Conservation (phyloP, 1,284 basidiomycete species). For the Irpex sp. region DNA sequence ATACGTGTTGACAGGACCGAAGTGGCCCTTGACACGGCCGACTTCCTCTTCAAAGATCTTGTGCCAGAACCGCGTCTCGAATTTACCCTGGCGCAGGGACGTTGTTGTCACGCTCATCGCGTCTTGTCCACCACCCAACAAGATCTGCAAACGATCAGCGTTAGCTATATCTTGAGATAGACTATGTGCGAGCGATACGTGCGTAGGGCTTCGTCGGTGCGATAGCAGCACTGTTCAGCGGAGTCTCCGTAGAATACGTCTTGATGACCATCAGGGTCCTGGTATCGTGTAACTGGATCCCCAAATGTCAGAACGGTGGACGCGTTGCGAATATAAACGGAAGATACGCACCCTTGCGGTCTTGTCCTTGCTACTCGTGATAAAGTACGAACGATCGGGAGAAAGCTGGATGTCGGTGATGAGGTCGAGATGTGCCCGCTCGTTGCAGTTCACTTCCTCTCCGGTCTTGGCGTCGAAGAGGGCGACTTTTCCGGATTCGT, state of each 20-base stretch:
- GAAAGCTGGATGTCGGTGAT: slow-evolving; percentile 95
- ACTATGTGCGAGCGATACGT: slow-evolving; percentile 19
- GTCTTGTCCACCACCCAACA: slow-evolving; percentile 96
- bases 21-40: slow-evolving; percentile 94
- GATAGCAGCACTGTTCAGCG: slow-evolving; percentile 91
- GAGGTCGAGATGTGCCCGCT: slow-evolving; percentile 79
- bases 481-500: slow-evolving; percentile 94
- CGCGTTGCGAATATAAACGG: background rate
- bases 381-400: slow-evolving; percentile 90
- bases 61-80: slow-evolving; percentile 99
- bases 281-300: slow-evolving; percentile 79
- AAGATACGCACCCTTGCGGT: slow-evolving; percentile 74
- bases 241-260: slow-evolving; percentile 91
- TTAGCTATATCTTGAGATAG: background rate
- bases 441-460: slow-evolving; percentile 78
- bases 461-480: slow-evolving; percentile 88
- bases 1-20: slow-evolving; percentile 96
- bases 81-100: slow-evolving; percentile 90
- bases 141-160: slow-evolving; percentile 44
- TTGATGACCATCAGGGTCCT: slow-evolving; percentile 90
- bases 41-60: slow-evolving; percentile 98
- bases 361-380: slow-evolving; percentile 98
- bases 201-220: slow-evolving; percentile 86
- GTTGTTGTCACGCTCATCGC: slow-evolving; percentile 98
- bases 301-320: background rate